Base-by-base conservation (phyloP, 176 grass and related monocot species). In the Chloris gayana region DNA sequence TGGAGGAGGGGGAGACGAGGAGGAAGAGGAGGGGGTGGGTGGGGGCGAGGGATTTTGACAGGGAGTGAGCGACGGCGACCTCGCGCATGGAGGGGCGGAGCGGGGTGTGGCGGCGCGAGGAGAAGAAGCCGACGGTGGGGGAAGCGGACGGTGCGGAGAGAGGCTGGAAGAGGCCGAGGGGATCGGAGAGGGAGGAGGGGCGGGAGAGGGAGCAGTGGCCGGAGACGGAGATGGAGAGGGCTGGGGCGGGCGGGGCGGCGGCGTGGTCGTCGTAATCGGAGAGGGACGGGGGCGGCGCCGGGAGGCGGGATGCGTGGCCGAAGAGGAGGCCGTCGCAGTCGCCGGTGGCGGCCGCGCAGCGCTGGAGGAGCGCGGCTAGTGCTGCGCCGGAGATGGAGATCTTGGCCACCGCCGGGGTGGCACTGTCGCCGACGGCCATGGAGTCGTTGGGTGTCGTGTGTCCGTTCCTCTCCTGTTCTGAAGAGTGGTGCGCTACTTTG, bases 11-110 rank as follows among this genome's bases (percentile, higher is more conserved):
- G n/a, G n/a, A n/a, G n/a, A n/a, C n/a, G 22, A 80, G 74, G 64
- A 86, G 37, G 83, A 85, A 31, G 41, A 81, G 33, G 70, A 73
- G 69, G 17, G 71, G 76, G 41, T 80, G 84, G 56, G 77, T 14
- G 68, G 72, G 46, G 60, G 59, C 31, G 21, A 73, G 82, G 67
- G 73, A 14, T 58, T 70, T 34, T n/a, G 70, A 76, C 49, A 93
- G 57, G 33, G 85, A 90, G 74, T 46, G 25, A 22, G 91, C 80
- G 34, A 88, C 68, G 54, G 79, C 33, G 9, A 65, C 18, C 88
- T 93, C 91, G 31, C 82, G 78, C 88, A 88, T 90, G 82, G 88
- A 85, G 47, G 82, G 74, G 74, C 85, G 87, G 58, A 90, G 78
- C 10, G 74, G 69, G 49, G 91, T 56, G 39, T 72, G 85, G 72